A percentile compares a stretch with the other conserved stretches of the same genome.
Conservation (phyloP, 2,329 filamentous ascomycete species). For the Penicillium verrucosum region DNA sequence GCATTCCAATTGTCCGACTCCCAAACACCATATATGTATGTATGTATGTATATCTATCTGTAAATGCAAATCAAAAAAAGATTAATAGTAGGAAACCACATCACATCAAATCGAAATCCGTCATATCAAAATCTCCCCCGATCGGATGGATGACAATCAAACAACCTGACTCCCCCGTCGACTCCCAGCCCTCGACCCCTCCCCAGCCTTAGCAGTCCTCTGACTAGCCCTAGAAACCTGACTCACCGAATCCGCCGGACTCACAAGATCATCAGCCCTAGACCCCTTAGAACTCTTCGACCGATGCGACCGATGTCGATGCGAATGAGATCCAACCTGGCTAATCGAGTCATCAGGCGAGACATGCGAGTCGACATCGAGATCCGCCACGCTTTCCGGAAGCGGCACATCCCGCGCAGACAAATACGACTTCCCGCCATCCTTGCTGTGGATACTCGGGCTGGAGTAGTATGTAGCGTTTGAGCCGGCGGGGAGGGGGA, state of each 20-base stretch:
- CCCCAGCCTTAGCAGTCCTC: slow-evolving; percentile 32
- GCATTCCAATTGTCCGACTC: slow-evolving; percentile 2
- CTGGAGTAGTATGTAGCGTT: slow-evolving; percentile 21
- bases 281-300: slow-evolving; percentile 33
- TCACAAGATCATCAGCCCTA: slow-evolving; percentile 33
- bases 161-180: slow-evolving; percentile 30
- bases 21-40: slow-evolving; percentile 10
- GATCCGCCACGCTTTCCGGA: slow-evolving; percentile 32
- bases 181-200: slow-evolving; percentile 30
- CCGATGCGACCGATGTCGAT: slow-evolving; percentile 28
- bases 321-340: slow-evolving; percentile 52
- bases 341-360: slow-evolving; percentile 77
- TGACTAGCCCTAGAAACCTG: slow-evolving; percentile 37
- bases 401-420: slow-evolving; percentile 31
- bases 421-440: slow-evolving; percentile 9
- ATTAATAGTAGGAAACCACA: background rate
- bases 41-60: slow-evolving; percentile 5
- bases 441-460: slow-evolving; percentile 4
- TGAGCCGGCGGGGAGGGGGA: slow-evolving; percentile 37
- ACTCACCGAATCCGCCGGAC: slow-evolving; percentile 40
- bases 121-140: slow-evolving; percentile 1
- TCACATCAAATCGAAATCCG: slow-evolving; percentile 1
- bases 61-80: slow-evolving; percentile 8
- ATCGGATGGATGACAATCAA: slow-evolving; percentile 7
- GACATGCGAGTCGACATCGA: slow-evolving; percentile 55